Evolutionary conservation across 1,284 basidiomycete genomes (phyloP).

Genomic region (Phenoliferia sp.): DNA sequence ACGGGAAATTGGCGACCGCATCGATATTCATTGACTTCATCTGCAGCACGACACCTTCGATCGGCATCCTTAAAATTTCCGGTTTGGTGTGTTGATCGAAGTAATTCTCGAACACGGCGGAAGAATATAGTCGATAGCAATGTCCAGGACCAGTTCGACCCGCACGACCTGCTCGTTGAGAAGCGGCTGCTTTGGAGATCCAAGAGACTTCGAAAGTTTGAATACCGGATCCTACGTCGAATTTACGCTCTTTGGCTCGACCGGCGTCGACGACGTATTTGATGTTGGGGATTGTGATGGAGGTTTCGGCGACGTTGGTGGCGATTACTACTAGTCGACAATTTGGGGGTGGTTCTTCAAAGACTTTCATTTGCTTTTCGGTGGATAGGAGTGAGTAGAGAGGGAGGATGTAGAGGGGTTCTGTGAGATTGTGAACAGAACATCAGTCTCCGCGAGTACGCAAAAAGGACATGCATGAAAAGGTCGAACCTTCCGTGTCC

Average conservation of each 20-base stretch:
- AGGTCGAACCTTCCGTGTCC: conserved; percentile 56
- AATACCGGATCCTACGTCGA: conserved; percentile 58
- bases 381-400: conserved; percentile 67
- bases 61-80: conserved; percentile 92
- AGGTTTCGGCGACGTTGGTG: conserved; percentile 75
- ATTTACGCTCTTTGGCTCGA: conserved; percentile 72
- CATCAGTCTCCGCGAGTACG: background rate
- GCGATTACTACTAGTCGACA: conserved; percentile 65
- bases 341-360: conserved; percentile 59
- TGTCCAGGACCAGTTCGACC: conserved; percentile 73
- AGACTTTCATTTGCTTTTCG: conserved; percentile 70
- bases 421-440: conserved; percentile 40
- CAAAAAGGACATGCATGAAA: background rate
- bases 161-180: conserved; percentile 67
- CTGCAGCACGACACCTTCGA: conserved; percentile 93
- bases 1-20: conserved; percentile 93
- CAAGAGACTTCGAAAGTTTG: conserved; percentile 68
- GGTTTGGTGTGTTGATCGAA: conserved; percentile 82
- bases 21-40: conserved; percentile 99
- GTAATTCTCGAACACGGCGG: conserved; percentile 81
- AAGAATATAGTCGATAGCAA: conserved; percentile 69
- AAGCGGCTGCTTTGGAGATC: conserved; percentile 70
- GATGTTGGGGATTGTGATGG: conserved; percentile 70
- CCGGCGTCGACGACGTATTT: conserved; percentile 71
- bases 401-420: conserved; percentile 65